phyloP scores from a whole-genome alignment of 2,329 filamentous ascomycete species.

The Pyrenochaeta sp. region DNA sequence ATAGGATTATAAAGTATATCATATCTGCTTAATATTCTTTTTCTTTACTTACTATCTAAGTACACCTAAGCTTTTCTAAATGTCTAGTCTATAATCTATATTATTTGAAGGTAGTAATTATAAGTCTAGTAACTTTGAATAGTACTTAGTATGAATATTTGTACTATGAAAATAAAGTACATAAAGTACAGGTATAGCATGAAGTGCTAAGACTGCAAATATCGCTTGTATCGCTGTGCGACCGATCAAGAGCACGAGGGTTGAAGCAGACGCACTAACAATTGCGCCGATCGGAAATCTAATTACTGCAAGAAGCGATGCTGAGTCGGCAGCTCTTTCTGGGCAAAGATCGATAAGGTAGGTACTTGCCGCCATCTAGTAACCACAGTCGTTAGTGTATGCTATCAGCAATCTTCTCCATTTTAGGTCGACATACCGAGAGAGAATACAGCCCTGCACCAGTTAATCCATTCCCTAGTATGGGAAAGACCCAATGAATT shows the following conservation, averaged over 20 bases:
- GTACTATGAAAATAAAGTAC: not conserved
- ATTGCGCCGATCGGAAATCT: slow-evolving; percentile 2
- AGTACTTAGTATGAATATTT: too few relatives aligned
- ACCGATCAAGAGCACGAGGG: not conserved
- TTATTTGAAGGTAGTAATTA: too few relatives aligned
- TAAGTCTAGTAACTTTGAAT: too few relatives aligned
- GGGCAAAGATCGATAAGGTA: slow-evolving; percentile 3
- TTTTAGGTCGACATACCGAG: not conserved
- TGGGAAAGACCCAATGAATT: slow-evolving; percentile 1
- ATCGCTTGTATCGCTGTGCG: not conserved
- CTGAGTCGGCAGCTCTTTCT: slow-evolving; percentile 1
- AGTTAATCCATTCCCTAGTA: slow-evolving; percentile 1
- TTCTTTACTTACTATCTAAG: too few relatives aligned
- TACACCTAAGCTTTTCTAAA: too few relatives aligned
- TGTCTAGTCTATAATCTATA: too few relatives aligned
- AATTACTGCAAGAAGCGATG: not conserved
- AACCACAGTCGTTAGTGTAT: not conserved
- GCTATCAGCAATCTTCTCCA: too few relatives aligned
- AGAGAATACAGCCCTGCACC: slow-evolving; percentile 4
- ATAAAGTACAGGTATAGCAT: slow-evolving; percentile 1
- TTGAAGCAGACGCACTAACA: not conserved
- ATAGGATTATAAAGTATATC: too few relatives aligned
- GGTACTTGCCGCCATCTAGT: not conserved
- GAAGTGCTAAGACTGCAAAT: not conserved
- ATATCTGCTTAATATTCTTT: too few relatives aligned